Conservation (phyloP, 2,329 filamentous ascomycete genomes). For the Fusarium acutatum region DNA sequence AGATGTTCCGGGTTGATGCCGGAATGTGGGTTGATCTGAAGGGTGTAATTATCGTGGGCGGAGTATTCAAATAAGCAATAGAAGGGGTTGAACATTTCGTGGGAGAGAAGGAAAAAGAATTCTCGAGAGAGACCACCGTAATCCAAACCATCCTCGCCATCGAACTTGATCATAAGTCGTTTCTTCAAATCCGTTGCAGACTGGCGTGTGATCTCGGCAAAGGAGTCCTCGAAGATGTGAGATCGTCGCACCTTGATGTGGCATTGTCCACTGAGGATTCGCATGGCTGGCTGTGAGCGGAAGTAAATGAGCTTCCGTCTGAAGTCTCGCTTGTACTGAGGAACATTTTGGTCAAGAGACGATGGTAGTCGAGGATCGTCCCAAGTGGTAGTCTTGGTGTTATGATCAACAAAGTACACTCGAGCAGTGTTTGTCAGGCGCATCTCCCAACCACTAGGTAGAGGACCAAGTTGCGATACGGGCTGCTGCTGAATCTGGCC, state of each 20-base stretch:
- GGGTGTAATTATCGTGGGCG: conserved; percentile 98
- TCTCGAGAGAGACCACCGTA: conserved; percentile 98
- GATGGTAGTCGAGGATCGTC: conserved; percentile 95
- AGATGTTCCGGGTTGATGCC: conserved; percentile 99
- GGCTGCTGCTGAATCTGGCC: conserved; percentile 96
- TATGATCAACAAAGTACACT: conserved; percentile 99
- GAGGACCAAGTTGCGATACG: conserved; percentile 91
- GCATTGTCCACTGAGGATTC: conserved; percentile 94
- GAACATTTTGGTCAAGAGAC: conserved; percentile 96
- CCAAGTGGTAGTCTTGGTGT: conserved; percentile 99
- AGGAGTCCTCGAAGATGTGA: conserved; percentile 98
- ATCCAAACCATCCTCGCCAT: conserved; percentile 96
- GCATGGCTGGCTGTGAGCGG: conserved; percentile 94
- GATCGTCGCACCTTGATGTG: conserved; percentile 97
- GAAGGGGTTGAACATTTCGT: conserved; percentile 99
- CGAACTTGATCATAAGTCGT: conserved; percentile 99
- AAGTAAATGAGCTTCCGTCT: conserved; percentile 98
- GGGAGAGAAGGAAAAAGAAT: conserved; percentile 98
- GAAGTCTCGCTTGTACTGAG: conserved; percentile 99
- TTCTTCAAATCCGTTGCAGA: conserved; percentile 97
- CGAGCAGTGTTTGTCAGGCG: conserved; percentile 96
- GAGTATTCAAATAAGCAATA: conserved; percentile 99
- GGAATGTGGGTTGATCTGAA: conserved; percentile 99
- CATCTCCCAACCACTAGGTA: conserved; percentile 99
- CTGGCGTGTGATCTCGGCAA: conserved; percentile 97